phyloP scores from a whole-genome alignment of 352 stramenopile species.

The Phytophthora pluvialis region DNA sequence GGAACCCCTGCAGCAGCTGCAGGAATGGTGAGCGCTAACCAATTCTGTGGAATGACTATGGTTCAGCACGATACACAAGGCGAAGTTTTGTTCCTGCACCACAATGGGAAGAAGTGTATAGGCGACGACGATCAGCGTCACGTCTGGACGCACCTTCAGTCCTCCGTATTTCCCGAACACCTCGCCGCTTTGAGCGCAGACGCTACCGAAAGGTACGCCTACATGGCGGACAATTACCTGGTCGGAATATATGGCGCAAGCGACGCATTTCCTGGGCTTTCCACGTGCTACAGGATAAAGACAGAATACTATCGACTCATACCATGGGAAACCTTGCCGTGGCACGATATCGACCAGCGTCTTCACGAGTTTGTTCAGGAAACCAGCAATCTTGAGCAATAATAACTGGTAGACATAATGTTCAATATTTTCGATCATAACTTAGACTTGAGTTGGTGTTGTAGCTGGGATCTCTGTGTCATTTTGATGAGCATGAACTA shows the following conservation, averaged over 20 bases:
- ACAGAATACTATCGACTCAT: background rate
- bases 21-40: constrained; percentile 32
- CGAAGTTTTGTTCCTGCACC: constrained; percentile 46
- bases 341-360: background rate
- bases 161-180: constrained; percentile 27
- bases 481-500: constrained; percentile 17
- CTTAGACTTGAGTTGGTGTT: constrained; percentile 8
- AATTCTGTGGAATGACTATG: constrained; percentile 47
- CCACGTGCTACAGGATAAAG: constrained; percentile 2
- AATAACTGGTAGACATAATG: background rate
- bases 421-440: constrained; percentile 11
- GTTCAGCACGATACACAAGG: constrained; percentile 39
- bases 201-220: constrained; percentile 22
- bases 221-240: constrained; percentile 34
- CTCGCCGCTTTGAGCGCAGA: constrained; percentile 6
- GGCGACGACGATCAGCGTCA: constrained; percentile 21
- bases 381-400: background rate
- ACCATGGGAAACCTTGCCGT: no score
- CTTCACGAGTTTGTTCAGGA: background rate
- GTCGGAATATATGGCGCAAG: background rate
- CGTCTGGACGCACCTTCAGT: constrained; percentile 35
- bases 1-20: constrained; percentile 44
- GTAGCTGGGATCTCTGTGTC: constrained; percentile 1
- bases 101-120: constrained; percentile 41
- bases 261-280: background rate